Evolutionary conservation across 2,329 filamentous ascomycete genomes (phyloP).

Genomic region (Ambrosiella cleistominuta): DNA sequence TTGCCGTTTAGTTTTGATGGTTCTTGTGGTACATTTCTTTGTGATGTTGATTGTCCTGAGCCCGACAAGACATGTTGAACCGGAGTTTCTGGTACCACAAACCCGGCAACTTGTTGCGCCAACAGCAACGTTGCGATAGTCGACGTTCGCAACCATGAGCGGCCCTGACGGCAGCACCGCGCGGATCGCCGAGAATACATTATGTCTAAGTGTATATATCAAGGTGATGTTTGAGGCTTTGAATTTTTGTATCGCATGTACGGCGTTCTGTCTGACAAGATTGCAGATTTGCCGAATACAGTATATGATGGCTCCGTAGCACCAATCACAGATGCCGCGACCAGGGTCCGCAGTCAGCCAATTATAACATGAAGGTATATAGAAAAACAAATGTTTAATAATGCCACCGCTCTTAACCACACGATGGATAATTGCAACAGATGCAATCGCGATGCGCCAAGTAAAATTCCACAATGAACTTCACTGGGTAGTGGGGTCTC

Average conservation of each 20-base stretch:
- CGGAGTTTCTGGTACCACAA: neutral
- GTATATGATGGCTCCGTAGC: neutral
- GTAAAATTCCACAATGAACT: neutral
- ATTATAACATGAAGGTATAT: neutral
- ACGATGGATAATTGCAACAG: too few relatives aligned
- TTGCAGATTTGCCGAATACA: neutral
- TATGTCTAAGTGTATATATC: too few relatives aligned
- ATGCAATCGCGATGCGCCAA: neutral
- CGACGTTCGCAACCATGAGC: conserved; percentile 6
- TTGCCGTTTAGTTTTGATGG: conserved; percentile 38
- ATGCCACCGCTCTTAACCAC: neutral
- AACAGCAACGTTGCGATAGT: conserved; percentile 2
- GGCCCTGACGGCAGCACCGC: neutral
- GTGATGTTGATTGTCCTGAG: neutral
- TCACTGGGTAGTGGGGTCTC: neutral
- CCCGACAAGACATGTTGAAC: neutral
- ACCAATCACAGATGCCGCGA: conserved; percentile 2
- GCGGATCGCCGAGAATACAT: too few relatives aligned
- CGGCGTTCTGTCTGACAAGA: neutral
- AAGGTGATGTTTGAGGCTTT: too few relatives aligned
- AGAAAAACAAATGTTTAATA: neutral
- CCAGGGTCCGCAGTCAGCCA: neutral
- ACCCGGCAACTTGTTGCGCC: conserved; percentile 4
- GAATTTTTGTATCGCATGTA: too few relatives aligned
- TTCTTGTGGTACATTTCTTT: neutral